Percentiles rank a stretch among this genome's conserved stretches.
phyloP scores from a whole-genome alignment of 768 basidiomycete species.

The Clavaria fumosa region DNA sequence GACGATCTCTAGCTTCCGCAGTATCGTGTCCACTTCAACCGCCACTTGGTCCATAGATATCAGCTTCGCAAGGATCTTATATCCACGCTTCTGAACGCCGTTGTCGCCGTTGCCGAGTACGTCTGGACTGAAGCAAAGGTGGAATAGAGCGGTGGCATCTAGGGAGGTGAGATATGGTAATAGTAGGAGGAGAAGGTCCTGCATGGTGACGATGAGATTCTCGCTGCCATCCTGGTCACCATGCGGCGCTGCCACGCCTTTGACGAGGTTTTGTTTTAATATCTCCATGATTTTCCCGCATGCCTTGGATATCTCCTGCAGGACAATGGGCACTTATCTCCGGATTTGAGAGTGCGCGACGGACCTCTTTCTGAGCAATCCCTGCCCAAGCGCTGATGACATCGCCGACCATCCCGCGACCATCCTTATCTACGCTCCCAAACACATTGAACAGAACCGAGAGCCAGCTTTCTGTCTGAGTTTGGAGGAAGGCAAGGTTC shows the following conservation, averaged over 20 bases:
- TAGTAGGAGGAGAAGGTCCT: slow-evolving; percentile 77
- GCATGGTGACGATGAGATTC: slow-evolving; percentile 45
- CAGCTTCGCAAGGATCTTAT: slow-evolving; percentile 70
- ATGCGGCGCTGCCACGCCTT: slow-evolving; percentile 17
- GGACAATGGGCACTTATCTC: neutral
- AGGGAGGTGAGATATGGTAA: slow-evolving; percentile 52
- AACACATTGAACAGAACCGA: slow-evolving; percentile 97
- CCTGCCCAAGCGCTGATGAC: slow-evolving; percentile 78
- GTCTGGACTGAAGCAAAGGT: slow-evolving; percentile 46
- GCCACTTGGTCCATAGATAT: slow-evolving; percentile 46
- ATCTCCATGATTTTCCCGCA: slow-evolving; percentile 65
- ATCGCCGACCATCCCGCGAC: slow-evolving; percentile 65
- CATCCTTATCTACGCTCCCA: slow-evolving; percentile 63
- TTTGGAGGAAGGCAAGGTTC: slow-evolving; percentile 58
- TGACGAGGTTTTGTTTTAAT: slow-evolving; percentile 47
- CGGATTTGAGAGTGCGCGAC: slow-evolving; percentile 7
- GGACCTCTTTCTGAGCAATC: slow-evolving; percentile 58
- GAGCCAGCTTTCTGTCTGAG: slow-evolving; percentile 83
- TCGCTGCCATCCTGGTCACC: slow-evolving; percentile 24
- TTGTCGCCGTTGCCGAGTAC: slow-evolving; percentile 69
- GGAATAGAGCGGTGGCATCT: slow-evolving; percentile 51
- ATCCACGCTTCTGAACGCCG: slow-evolving; percentile 89
- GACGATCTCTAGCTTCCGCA: slow-evolving; percentile 51
- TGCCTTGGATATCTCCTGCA: slow-evolving; percentile 62
- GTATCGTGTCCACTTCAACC: slow-evolving; percentile 38